Conservation (phyloP, 495 filamentous ascomycete genomes). For the Echria macrotheca region DNA sequence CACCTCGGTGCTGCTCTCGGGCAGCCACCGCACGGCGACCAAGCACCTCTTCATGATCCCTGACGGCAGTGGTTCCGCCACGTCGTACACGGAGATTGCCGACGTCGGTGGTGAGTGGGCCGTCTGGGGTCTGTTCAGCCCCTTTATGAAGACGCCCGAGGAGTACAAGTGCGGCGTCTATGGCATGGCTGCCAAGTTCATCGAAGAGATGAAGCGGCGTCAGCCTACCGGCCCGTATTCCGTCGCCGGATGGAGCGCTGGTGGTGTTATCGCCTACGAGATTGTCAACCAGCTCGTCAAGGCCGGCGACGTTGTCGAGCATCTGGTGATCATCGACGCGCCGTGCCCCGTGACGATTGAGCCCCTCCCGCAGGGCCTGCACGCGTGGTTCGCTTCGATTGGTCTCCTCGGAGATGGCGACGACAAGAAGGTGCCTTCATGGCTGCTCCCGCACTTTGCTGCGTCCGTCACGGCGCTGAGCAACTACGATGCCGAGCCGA, state of each 20-base stretch:
- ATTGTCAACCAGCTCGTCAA: slow-evolving; percentile 66
- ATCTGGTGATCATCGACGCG: slow-evolving; percentile 76
- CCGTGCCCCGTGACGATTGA: slow-evolving; percentile 74
- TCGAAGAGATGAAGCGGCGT: slow-evolving; percentile 56
- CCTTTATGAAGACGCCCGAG: slow-evolving; percentile 54
- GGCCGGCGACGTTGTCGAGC: slow-evolving; percentile 62
- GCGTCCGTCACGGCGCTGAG: slow-evolving; percentile 69
- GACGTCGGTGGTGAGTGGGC: slow-evolving; percentile 44
- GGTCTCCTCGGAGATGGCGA: slow-evolving; percentile 69
- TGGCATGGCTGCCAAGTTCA: slow-evolving; percentile 51
- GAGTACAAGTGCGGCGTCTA: slow-evolving; percentile 51
- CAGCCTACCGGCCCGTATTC: slow-evolving; percentile 64
- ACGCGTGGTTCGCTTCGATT: slow-evolving; percentile 72
- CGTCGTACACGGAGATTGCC: slow-evolving; percentile 55
- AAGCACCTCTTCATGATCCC: slow-evolving; percentile 68
- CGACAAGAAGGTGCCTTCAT: slow-evolving; percentile 58
- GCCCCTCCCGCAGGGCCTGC: slow-evolving; percentile 68
- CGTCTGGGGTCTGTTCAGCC: slow-evolving; percentile 62
- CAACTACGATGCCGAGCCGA: slow-evolving; percentile 60
- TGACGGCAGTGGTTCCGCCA: slow-evolving; percentile 68
- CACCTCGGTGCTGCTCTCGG: slow-evolving; percentile 56
- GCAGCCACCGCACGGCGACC: slow-evolving; percentile 53
- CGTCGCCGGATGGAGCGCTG: slow-evolving; percentile 77
- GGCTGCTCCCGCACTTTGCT: slow-evolving; percentile 81
- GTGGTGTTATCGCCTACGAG: slow-evolving; percentile 84